Base-by-base conservation (phyloP, 169 alveolate species). In the Plasmodium reichenowi region DNA sequence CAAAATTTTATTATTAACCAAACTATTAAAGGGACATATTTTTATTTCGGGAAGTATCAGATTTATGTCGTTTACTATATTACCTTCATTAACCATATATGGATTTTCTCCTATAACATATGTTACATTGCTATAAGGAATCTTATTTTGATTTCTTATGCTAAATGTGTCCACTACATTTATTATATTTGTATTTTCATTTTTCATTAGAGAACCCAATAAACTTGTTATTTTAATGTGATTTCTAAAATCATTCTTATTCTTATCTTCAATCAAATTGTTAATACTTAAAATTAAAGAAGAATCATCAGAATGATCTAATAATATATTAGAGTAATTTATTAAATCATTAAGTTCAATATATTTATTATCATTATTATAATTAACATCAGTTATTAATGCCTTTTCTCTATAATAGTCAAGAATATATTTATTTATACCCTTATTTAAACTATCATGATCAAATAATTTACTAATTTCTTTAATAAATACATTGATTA, bases 191-290 rank as follows among this genome's bases (percentile, higher is more conserved):
- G 70, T 20, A 83, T 54, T 68, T 38, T 83, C 91, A 68, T 83
- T 67, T 43, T 50, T 83, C 29, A 83, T 52, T 68, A 83, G 85
- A 68, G 80, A 68, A 43, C 85, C 91, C n/a, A 83, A 26, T 62
- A 83, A 83, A 50, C 91, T 83, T 38, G 91, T 83, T 45, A 70
- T 83, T 83, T 83, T 83, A 68, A 83, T 83, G 45, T 83, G 85
- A 83, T 83, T 70, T 68, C 91, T 80, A 68, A 83, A 83, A 63
- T 58, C 91, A 68, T 83, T 70, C 67, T 70, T 70, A 68, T 83
- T 13, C 68, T 29, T 56, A 72, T 83, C 83, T 68, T 68, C 85
- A 56, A 83, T 70, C 58, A 83, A 67, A 38, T 60, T 83, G 45
- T 83, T 32, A 68, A 67, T 68, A 48, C 54, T 83, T 59, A 67